Base-by-base conservation (phyloP, 2,329 filamentous ascomycete genomes). In the Incumbomyces delicatus region DNA sequence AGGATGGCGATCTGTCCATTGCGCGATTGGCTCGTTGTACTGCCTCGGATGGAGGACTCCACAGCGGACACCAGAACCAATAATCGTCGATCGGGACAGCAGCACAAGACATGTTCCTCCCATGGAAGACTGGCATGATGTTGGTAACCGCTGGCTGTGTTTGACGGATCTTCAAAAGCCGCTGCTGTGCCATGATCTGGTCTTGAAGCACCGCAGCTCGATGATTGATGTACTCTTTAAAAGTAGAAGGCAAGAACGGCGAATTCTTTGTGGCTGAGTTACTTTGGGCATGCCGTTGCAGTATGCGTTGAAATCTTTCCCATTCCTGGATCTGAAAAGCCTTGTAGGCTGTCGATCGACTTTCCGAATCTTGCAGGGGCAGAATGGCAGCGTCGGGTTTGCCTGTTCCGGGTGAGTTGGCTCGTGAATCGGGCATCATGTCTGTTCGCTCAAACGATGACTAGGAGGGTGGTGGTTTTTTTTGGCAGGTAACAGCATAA, bases 161-260 rank as follows among this genome's bases (percentile, higher is more conserved):
- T 29, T 27, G 32, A 20, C 22, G 12, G 5, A 17, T 33, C 17
- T 33, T 20, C 20, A 22, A 16, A 4, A 10, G 8, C 20, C 17
- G n/a, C 29, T 35, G 20, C 30, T 27, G 14, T 36, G 27, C 12
- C 8, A 18, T 18, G n/a, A 45, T 45, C 11, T 20, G 33, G n/a
- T 17, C 16, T 22, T 38, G 22, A 2, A 34, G 31, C n/a, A 22
- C 42, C 8, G 11, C 22, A 18, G 18, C 33, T 37, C 42, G 42
- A 31, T 45, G 42, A 13, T n/a, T 6, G 17, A 45, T 17, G 18
- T 45, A 38, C 12, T 45, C 42, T 31, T 45, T n/a, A 10, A 8
- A 45, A 16, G 33, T 45, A 6, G 33, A 31, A 20, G 42, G 42
- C 16, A 45, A 35, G 34, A 45, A 38, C 27, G 42, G 42, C 13